phyloP scores from a whole-genome alignment of 2,329 filamentous ascomycete species.

The Tricladium varicosporioides region DNA sequence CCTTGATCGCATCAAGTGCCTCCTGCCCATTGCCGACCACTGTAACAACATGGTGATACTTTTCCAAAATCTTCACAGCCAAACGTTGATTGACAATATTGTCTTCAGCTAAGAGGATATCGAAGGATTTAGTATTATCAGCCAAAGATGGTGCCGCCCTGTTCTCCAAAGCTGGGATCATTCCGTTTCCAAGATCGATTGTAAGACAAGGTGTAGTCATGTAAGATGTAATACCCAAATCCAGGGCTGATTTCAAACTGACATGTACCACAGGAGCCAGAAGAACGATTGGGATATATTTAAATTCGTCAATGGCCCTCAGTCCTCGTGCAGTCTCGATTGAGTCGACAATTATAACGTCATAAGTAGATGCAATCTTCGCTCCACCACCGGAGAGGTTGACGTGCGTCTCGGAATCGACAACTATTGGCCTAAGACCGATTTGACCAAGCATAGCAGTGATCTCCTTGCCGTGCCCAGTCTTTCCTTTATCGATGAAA shows the following conservation, averaged over 20 bases:
- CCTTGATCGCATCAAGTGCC: conserved; percentile 87
- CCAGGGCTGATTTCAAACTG: conserved; percentile 87
- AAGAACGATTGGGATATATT: conserved; percentile 94
- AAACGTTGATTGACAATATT: conserved; percentile 96
- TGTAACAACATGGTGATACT: conserved; percentile 89
- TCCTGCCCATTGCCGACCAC: conserved; percentile 95
- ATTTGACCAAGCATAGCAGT: conserved; percentile 74
- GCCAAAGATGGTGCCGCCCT: conserved; percentile 86
- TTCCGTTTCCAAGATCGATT: conserved; percentile 92
- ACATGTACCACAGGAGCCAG: conserved; percentile 87
- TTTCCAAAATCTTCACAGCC: conserved; percentile 94
- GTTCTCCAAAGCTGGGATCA: conserved; percentile 93
- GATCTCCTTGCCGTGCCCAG: conserved; percentile 73
- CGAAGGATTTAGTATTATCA: conserved; percentile 92
- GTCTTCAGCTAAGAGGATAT: conserved; percentile 93
- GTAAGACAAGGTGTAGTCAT: conserved; percentile 96
- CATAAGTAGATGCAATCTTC: conserved; percentile 56
- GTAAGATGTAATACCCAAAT: conserved; percentile 96
- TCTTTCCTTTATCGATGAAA: conserved; percentile 90
- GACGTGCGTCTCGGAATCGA: conserved; percentile 72
- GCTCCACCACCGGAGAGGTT: conserved; percentile 56
- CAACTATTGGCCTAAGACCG: conserved; percentile 77
- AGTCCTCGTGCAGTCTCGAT: conserved; percentile 85
- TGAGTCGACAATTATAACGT: conserved; percentile 94
- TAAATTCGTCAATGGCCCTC: conserved; percentile 88